Evolutionary conservation across 257 asterid genomes (phyloP), one percentile per base, ranked within the genome.

Genomic region (Fraxinus pennsylvanica): DNA sequence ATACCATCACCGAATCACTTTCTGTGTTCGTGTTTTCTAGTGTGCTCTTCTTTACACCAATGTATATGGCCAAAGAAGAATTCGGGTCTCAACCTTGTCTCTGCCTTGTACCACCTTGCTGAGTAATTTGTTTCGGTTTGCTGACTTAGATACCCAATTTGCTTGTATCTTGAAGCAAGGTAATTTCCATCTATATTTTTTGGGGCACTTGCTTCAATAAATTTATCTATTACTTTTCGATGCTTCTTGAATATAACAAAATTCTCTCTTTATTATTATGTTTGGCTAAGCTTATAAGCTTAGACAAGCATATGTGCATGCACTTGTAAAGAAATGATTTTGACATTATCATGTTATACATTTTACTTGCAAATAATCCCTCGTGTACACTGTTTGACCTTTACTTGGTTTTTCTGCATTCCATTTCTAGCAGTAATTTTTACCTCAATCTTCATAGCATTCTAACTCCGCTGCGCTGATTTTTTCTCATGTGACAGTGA

Each of bases 21-120:
- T 75, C 39, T 72, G 54, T 78, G 76, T 80, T 82, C 93, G 85
- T 90, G 59, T 65, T 82, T 17, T 85, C 68, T 80, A 96, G 99
- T 96, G 94, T 81, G 99, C 98, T 45, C 97, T 96, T 82, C 97
- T 96, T 73, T 96, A 96, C 91, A 96, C 99, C 79, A 90, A 97
- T 45, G 90, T 92, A 22, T 89, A 88, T 79, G 99, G 99, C 82
- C 96, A 96, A 88, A 89, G 99, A 88, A 88, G 97, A 89, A 93
- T 96, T 82, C 92, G 99, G 71, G 92, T 96, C 67, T 93, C 99
- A 52, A 96, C 98, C 45, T 83, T 96, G 85, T 90, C 99, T 76
- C 90, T 96, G 65, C 95, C 97, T 61, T 91, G 97, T 94, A 93
- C 98, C 47, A 91, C 79, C 83, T 86, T 88, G 92, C 87, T 96